Evolutionary conservation across 2,329 filamentous ascomycete species (phyloP), one percentile per base, ranked within the genome.

Genomic region (Elsinoe ampelina): DNA sequence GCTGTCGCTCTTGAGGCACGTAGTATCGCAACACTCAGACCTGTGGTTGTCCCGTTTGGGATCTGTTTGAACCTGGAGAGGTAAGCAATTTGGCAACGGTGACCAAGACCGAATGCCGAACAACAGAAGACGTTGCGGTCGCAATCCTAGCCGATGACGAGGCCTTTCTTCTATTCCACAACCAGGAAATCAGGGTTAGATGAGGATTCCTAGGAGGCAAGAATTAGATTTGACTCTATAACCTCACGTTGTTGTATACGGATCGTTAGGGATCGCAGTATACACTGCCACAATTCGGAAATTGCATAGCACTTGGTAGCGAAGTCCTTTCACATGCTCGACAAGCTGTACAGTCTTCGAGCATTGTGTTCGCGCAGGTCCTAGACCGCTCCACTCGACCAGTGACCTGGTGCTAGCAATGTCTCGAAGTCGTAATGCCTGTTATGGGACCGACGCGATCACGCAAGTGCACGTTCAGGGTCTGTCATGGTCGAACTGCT

Each of bases 81-180:
- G 26, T 17, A 50, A 50, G 45, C 45, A 50, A 50, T 34, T 50
- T 50, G 45, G 45, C 45, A 50, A 50, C 45, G 45, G 45, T 17
- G 7, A 30, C 11, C 26, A 35, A 35, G 26, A 15, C 45, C 45
- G 15, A 17, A 48, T 32, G 43, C 43, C 43, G 43, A 17, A 48
- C 43, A 48, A 48, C 43, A 22, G 11, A 35, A 35, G 30, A 32
- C 43, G 43, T 48, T 48, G 13, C 6, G 22, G n/a, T 48, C 22
- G 43, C 22, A 48, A 48, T 48, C 43, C 32, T n/a, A 32, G 12
- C 43, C 43, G 43, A 48, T 48, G 43, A 48, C 22, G 43, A 48
- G 43, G 8, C 43, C 43, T 48, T 35, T 48, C 34, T 4, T 38
- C 34, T 22, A n/a, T 17, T 48, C 15, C 15, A 2, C 8, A 2